phyloP scores from a whole-genome alignment of 2,329 filamentous ascomycete genomes.

The Cercospora sp. region DNA sequence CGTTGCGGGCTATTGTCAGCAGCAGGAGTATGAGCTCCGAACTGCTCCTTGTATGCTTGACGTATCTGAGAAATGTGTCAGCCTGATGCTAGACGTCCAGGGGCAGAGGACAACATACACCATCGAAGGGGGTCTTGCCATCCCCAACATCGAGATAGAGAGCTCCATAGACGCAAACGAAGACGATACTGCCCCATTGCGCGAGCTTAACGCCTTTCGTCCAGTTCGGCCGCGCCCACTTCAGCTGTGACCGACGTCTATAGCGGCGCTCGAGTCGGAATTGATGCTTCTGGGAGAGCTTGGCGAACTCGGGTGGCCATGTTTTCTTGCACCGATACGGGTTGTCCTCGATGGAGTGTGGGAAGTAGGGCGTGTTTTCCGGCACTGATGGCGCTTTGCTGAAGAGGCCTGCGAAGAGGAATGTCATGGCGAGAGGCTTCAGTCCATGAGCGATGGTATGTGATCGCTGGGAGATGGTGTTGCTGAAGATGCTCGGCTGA shows the following conservation, averaged over 20 bases:
- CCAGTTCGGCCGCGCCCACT: conserved; percentile 63
- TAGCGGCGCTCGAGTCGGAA: conserved; percentile 78
- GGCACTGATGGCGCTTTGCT: conserved; percentile 27
- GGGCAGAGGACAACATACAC: conserved; percentile 65
- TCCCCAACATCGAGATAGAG: conserved; percentile 58
- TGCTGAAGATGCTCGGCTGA: background rate
- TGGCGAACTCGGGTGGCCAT: conserved; percentile 76
- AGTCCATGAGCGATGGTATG: background rate
- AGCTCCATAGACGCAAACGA: conserved; percentile 57
- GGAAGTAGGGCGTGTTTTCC: conserved; percentile 29
- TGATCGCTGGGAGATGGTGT: background rate
- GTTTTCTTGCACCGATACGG: conserved; percentile 67
- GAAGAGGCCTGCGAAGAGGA: conserved; percentile 32
- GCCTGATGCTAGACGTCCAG: conserved; percentile 47
- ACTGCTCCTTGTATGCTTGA: conserved; percentile 16
- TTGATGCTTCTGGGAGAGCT: conserved; percentile 69
- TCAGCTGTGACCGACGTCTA: conserved; percentile 66
- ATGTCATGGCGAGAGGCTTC: conserved; percentile 22
- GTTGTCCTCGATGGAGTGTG: conserved; percentile 51
- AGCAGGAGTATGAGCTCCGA: conserved; percentile 1
- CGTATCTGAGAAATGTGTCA: conserved; percentile 12
- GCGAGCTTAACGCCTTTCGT: conserved; percentile 64
- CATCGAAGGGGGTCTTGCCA: conserved; percentile 53
- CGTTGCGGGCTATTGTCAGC: conserved; percentile 14
- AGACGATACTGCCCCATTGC: conserved; percentile 61